These are phyloP conservation scores for Gymnopus androsaceus DNA, from an alignment of 1,284 basidiomycete species.

Conservation along the genomic window DNA sequence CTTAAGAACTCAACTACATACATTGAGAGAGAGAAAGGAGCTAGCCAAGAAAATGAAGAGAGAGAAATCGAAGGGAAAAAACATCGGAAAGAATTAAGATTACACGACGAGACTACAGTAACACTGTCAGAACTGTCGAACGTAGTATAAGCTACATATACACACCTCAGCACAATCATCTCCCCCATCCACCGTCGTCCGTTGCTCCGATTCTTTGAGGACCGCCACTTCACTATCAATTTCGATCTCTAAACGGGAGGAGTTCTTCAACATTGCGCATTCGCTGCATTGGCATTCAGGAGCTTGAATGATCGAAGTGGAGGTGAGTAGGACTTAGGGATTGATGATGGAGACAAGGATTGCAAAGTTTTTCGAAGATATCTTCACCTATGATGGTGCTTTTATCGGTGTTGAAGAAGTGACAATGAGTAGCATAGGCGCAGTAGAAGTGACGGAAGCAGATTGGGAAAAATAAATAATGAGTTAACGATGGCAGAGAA, in stretches of 20 bases:
- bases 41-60: not conserved
- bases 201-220: constrained; percentile 20
- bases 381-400: constrained; percentile 44
- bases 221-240: constrained; percentile 34
- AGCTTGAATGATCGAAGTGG: constrained; percentile 7
- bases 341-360: constrained; percentile 13
- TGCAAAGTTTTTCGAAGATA: constrained; percentile 51
- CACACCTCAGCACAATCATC: not conserved
- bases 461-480: not conserved
- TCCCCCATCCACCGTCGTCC: constrained; percentile 12
- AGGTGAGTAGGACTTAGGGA: not conserved
- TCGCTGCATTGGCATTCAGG: constrained; percentile 20
- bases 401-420: constrained; percentile 23
- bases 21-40: not conserved
- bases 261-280: constrained; percentile 38
- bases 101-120: not conserved
- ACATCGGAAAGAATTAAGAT: not conserved
- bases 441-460: not conserved
- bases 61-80: constrained; percentile 2
- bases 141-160: too few species aligned
- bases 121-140: not conserved
- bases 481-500: too few species aligned
- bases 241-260: constrained; percentile 49
- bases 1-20: not conserved
- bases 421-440: not conserved